These are phyloP conservation scores for Anthoceros angustus DNA, from an alignment of 225 moss, liverwort and hornwort genomes.

Conservation along the genomic window DNA sequence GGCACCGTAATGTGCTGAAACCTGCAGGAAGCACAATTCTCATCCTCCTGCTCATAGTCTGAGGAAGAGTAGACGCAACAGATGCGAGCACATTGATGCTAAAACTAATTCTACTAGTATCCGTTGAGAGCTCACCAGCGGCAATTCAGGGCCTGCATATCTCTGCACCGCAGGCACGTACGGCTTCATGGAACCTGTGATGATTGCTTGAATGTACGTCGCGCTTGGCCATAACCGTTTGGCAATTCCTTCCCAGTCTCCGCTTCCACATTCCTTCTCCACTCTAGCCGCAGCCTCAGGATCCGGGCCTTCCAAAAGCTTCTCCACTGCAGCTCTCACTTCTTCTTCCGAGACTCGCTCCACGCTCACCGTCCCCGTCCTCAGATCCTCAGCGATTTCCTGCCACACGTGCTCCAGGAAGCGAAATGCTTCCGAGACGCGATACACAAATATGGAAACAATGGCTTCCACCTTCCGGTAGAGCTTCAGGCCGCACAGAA, in stretches of 20 bases:
- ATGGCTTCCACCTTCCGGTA: neutral
- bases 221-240: conserved; percentile 59
- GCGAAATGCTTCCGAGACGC: conserved; percentile 12
- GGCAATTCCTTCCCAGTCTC: conserved; percentile 47
- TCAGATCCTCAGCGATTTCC: conserved; percentile 53
- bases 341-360: conserved; percentile 20
- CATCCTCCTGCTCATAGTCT: no score
- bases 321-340: conserved; percentile 23
- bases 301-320: conserved; percentile 25
- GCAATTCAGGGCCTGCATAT: conserved; percentile 26
- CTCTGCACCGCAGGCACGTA: conserved; percentile 40
- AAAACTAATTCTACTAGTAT: neutral
- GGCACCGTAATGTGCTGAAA: conserved; percentile 21
- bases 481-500: conserved; percentile 1
- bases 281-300: conserved; percentile 33
- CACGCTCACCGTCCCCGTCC: conserved; percentile 36
- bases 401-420: conserved; percentile 18
- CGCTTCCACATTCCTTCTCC: conserved; percentile 27
- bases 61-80: no score
- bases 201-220: conserved; percentile 26
- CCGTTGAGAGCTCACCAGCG: conserved; percentile 24
- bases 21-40: neutral
- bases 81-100: no score
- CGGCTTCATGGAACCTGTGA: conserved; percentile 56
- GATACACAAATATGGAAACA: neutral